Evolutionary conservation across 257 asterid genomes (phyloP), one percentile per base, ranked within the genome.

Genomic region (Primulina eburnea): DNA sequence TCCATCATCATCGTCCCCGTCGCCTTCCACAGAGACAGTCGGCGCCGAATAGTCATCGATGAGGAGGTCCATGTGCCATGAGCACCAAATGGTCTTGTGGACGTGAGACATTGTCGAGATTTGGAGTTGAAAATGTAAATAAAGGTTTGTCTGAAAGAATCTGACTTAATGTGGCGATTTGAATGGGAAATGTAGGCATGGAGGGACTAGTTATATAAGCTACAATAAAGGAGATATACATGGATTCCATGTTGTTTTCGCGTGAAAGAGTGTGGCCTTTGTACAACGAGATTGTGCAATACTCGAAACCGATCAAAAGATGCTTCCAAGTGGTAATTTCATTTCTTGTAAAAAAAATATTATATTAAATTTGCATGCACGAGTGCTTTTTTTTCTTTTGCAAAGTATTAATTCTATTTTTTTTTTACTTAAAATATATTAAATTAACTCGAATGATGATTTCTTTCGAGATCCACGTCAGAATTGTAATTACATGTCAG

Each of bases 231-330:
- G 60, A 52, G 64, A 64, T 55, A 32, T 58, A 56, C 29, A 30
- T 59, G 68, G 62, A 4, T 14, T 35, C 5, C 76, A 8, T 21
- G 21, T 17, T 69, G 75, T 57, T 7, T 47, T 68, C 62, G 71
- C 30, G 76, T 69, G 80, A 73, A 52, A 73, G 34, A 38, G 53
- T 60, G 59, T 65, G 56, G 66, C 63, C 56, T 29, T 56, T 68
- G 62, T 40, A 43, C 18, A 34, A 37, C 32, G 67, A 56, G 43
- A 60, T 59, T 60, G 72, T 65, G 75, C 16, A 24, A 28, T 24
- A 20, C 58, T 38, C 17, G 24, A 43, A 52, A 4, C 70, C 18
- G 70, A 64, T 24, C 26, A 24, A 24, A 24, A 24, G 26, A 24
- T 66, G 52, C 16, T 35, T 65, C 56, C 59, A 14, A 67, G 52